Evolutionary conservation across 2,329 filamentous ascomycete genomes (phyloP).

Genomic region (Beauveria bassiana): DNA sequence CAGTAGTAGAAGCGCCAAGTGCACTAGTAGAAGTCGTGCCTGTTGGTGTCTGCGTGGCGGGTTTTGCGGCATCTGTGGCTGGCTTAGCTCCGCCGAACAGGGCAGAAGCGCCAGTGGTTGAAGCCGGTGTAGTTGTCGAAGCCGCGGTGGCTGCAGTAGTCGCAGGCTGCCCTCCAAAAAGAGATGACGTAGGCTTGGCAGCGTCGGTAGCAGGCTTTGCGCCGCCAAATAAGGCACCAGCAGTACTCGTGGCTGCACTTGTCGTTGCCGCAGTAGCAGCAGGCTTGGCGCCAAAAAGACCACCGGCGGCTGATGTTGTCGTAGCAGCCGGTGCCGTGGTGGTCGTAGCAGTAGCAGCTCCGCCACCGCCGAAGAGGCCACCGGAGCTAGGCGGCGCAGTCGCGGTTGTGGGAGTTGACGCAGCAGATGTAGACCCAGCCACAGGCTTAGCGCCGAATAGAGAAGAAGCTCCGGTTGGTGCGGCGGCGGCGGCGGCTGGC

Average conservation of each 20-base stretch:
- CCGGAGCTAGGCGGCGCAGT: constrained; percentile 14
- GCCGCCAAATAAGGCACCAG: constrained; percentile 29
- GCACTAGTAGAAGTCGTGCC: constrained; percentile 22
- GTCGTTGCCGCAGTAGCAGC: constrained; percentile 26
- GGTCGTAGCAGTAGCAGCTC: constrained; percentile 10
- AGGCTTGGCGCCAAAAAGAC: constrained; percentile 35
- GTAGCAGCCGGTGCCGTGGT: constrained; percentile 22
- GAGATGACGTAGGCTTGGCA: constrained; percentile 15
- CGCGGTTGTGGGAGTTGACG: constrained; percentile 17
- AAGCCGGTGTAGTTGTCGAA: constrained; percentile 20
- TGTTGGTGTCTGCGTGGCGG: constrained; percentile 20
- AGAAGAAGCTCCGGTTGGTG: constrained; percentile 6
- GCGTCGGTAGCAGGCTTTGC: constrained; percentile 20
- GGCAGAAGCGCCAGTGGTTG: constrained; percentile 22
- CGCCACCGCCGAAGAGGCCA: constrained; percentile 16
- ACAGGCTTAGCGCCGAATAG: constrained; percentile 20
- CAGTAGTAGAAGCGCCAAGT: constrained; percentile 67
- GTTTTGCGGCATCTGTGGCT: constrained; percentile 22
- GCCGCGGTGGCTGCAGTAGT: constrained; percentile 19
- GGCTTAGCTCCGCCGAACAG: constrained; percentile 27
- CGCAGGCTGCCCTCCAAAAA: constrained; percentile 28
- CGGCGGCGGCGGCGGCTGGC: constrained; percentile 13
- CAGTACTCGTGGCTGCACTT: constrained; percentile 21
- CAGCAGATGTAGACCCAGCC: constrained; percentile 17
- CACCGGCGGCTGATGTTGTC: constrained; percentile 10